Evolutionary conservation across 192 early-diverging fungal genomes (phyloP).

Genomic region (Coemansia sp.): DNA sequence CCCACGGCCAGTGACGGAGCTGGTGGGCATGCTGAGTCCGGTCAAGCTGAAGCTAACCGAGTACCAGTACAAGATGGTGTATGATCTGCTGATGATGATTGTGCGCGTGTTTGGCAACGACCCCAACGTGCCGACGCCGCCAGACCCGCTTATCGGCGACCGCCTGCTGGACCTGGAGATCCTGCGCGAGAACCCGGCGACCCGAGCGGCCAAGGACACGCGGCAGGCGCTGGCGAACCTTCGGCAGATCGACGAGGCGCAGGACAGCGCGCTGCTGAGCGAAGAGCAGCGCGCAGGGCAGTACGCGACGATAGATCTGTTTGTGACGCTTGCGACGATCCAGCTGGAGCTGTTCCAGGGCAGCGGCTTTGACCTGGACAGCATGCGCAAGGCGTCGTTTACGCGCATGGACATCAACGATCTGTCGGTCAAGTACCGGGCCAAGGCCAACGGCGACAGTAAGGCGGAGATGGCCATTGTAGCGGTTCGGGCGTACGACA

Average conservation of each 20-base stretch:
- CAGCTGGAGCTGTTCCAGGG: conserved; percentile 76
- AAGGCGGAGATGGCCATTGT: conserved; percentile 67
- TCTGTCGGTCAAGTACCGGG: conserved; percentile 56
- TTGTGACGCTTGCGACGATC: conserved; percentile 68
- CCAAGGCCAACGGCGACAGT: conserved; percentile 60
- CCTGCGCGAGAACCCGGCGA: conserved; percentile 45
- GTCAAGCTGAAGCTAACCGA: conserved; percentile 76
- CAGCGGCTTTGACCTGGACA: conserved; percentile 54
- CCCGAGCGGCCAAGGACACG: conserved; percentile 17
- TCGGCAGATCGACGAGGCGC: conserved; percentile 18
- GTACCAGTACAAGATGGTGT: conserved; percentile 80
- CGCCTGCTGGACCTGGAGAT: conserved; percentile 26
- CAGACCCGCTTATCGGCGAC: conserved; percentile 31
- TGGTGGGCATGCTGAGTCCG: conserved; percentile 68
- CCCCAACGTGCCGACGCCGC: conserved; percentile 15
- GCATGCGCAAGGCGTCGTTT: conserved; percentile 55
- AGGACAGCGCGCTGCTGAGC: background rate
- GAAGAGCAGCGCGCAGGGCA: conserved; percentile 17
- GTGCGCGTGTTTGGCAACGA: conserved; percentile 38
- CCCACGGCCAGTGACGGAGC: conserved; percentile 58
- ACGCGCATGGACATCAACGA: conserved; percentile 53
- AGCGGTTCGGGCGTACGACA: conserved; percentile 77
- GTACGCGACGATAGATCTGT: conserved; percentile 54
- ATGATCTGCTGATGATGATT: conserved; percentile 54
- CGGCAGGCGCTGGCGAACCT: conserved; percentile 46